Base-by-base conservation (phyloP, 2,329 filamentous ascomycete species). In the Cladobotryum protrusum region DNA sequence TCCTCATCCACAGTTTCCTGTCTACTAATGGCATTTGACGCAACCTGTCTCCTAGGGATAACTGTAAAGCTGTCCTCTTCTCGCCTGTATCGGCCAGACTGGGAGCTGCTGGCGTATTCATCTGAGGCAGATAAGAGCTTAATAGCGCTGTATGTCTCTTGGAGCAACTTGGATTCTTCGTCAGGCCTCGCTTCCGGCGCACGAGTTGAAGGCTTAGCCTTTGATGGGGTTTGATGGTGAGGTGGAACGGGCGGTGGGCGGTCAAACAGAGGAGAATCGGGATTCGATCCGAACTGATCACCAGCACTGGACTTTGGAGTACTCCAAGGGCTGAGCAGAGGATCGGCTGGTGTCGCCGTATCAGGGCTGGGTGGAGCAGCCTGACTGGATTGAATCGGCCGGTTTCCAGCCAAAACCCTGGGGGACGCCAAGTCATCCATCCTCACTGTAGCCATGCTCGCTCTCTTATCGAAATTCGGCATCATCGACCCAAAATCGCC, bases 401-500 rank as follows among this genome's bases (percentile, higher is more conserved):
- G 73, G 47, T 70, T 71, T 4, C 67, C 70, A 1, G 76, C 76
- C 49, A 78, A 62, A 32, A 74, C 72, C 6, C 76, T 70, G 20
- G 69, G 67, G 15, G 67, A 64, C 4, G 65, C 62, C 8, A 62
- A 56, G 11, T 65, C 64, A 33, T 72, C 69, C 17, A 68, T 72
- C 45, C 70, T 73, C 49, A 77, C 53, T 4, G 76, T 78, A n/a
- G 67, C 67, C 44, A 72, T 68, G 57, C 77, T 78, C 18, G 73
- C 68, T 52, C 77, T 69, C 63, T 81, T 81, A 54, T 79, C 77
- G 44, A 79, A 78, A n/a, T 67, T 70, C 11, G 69, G 68, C 37
- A 82, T 71, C 74, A 82, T 78, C 49, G 72, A 77, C 52, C 75
- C 72, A 54, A 82, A 79, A 57, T 82, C 79, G 43, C 78, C 74